Evolutionary conservation across 192 early-diverging fungal genomes (phyloP).

Genomic region (Rhizophlyctis rosea): DNA sequence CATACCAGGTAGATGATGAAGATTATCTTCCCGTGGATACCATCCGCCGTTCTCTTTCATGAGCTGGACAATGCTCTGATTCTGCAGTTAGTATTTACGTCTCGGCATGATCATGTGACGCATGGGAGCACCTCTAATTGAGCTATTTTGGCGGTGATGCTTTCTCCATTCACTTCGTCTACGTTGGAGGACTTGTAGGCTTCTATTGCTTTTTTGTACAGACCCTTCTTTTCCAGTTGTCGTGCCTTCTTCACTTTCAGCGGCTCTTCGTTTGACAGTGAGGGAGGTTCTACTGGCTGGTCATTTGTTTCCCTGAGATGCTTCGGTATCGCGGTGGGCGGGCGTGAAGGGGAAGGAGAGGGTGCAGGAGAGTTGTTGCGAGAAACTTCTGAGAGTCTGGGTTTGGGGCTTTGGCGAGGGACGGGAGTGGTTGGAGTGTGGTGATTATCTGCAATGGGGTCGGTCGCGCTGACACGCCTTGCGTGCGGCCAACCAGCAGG

Average conservation of each 20-base stretch:
- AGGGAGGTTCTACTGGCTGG: too few relatives aligned
- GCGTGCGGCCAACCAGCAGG: not conserved
- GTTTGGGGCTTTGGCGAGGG: not conserved
- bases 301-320: too few relatives aligned
- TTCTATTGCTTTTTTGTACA: conserved; percentile 9
- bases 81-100: not conserved
- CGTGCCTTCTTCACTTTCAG: not conserved
- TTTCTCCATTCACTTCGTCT: not conserved
- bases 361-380: too few relatives aligned
- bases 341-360: too few relatives aligned
- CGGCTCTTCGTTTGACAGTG: too few relatives aligned
- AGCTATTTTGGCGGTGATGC: not conserved
- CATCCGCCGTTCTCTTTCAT: not conserved
- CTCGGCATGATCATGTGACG: not conserved
- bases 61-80: not conserved
- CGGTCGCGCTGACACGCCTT: not conserved
- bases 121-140: not conserved
- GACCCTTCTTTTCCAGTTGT: not conserved
- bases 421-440: not conserved
- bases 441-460: not conserved
- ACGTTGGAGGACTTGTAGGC: not conserved
- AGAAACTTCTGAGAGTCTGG: too few relatives aligned
- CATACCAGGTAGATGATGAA: conserved; percentile 8
- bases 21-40: not conserved
- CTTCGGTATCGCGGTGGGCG: too few relatives aligned